Evolutionary conservation across 257 asterid species (phyloP), one percentile per base, ranked within the genome.

Genomic region (Penstemon newberryi): DNA sequence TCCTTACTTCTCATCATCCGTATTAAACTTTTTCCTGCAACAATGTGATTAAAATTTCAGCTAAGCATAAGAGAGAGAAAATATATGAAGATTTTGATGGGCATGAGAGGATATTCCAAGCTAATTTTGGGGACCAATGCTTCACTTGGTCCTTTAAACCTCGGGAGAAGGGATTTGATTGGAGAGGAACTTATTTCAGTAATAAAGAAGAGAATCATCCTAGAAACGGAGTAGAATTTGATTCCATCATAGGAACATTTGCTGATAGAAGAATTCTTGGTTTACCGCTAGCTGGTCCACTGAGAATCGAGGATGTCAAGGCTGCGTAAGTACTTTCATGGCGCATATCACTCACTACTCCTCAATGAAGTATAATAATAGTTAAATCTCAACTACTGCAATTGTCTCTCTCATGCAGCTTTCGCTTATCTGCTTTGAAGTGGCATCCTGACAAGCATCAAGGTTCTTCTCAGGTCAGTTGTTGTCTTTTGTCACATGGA

Each of bases 371-470:
- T 46, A 7, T 15, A 6, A 57, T 57, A 39, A 18, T 19, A 33
- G 8, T 47, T 13, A 37, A 9, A 66, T 47, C 7, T n/a, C 47
- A 66, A 12, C 25, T 59, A n/a, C 50, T 56, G 67, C 11, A 57
- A 49, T 36, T 36, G 18, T 50, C 42, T 70, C 45, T 40, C 52
- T 71, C 18, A 37, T 82, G 88, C 87, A 89, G 98, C 44, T 92
- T 92, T 73, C 96, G 92, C 60, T 64, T 41, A 43, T 83, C 96
- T 37, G 96, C 98, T 74, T 69, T 92, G 75, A 92, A 83, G 77
- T 92, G 98, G 98, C 98, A 92, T 78, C 98, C 98, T 25, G 98
- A 92, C 76, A 86, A 82, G 77, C 92, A 92, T 80, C 98, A 84
- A 79, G 87, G 89, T 51, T 78, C 89, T 73, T 72, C 96, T 72